These are phyloP conservation scores for Kodamaea plutei DNA, from an alignment of 1,139 yeast species.

Conservation along the genomic window DNA sequence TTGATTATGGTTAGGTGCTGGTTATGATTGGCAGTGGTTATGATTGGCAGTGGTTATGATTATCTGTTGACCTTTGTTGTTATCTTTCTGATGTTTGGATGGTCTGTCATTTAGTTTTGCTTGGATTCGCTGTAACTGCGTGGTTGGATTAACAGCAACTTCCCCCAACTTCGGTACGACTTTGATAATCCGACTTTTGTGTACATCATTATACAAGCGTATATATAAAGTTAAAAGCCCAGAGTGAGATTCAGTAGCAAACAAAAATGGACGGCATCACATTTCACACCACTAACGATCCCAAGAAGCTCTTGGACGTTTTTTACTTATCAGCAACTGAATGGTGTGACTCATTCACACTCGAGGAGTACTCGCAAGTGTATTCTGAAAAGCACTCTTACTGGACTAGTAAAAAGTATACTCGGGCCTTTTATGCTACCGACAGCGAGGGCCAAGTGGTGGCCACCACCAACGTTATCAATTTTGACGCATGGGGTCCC, in stretches of 20 bases:
- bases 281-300: constrained; percentile 24
- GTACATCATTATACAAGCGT: no score
- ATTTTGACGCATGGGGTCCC: constrained; percentile 6
- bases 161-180: no score
- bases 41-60: no score
- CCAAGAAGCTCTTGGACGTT: constrained; percentile 23
- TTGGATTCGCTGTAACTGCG: no score
- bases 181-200: no score
- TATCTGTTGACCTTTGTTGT: no score
- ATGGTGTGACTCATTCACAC: constrained; percentile 26
- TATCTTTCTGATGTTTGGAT: no score
- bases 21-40: no score
- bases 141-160: no score
- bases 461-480: constrained; percentile 25
- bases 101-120: no score
- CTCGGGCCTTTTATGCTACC: constrained; percentile 11
- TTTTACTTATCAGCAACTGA: constrained; percentile 26
- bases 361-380: constrained; percentile 24
- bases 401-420: constrained; percentile 15
- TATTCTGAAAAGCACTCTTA: constrained; percentile 16
- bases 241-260: background rate
- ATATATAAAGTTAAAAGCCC: no score
- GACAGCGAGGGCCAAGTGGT: constrained; percentile 14
- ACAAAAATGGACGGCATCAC: constrained; percentile 7
- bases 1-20: no score